A percentile compares a stretch with the other conserved stretches of the same genome.
Evolutionary conservation across 2,329 filamentous ascomycete genomes (phyloP).

Genomic region (Fusarium heterosporum): DNA sequence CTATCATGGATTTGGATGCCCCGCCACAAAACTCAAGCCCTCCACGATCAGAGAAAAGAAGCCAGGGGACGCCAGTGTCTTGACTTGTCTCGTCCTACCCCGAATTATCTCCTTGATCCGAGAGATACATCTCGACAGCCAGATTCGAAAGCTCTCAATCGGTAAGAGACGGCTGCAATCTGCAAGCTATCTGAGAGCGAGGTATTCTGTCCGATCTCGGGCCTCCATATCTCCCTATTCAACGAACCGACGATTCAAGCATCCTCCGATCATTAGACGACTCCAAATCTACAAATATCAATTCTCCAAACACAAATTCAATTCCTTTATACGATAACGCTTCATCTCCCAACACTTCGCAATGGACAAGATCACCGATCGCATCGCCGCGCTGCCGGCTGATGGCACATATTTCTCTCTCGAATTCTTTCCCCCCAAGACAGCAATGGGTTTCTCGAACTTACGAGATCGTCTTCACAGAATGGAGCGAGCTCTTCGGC

Average conservation of each 20-base stretch:
- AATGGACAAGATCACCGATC: slow-evolving; percentile 93
- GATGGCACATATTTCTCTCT: slow-evolving; percentile 91
- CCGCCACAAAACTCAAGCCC: slow-evolving; percentile 48
- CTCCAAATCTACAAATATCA: neutral
- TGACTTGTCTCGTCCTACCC: slow-evolving; percentile 18
- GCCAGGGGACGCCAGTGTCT: slow-evolving; percentile 8
- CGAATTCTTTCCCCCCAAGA: slow-evolving; percentile 99
- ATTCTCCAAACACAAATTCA: neutral
- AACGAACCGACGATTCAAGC: slow-evolving; percentile 1
- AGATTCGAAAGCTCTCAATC: slow-evolving; percentile 8
- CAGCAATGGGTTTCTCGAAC: slow-evolving; percentile 93
- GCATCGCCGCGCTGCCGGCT: slow-evolving; percentile 88
- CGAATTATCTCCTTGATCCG: slow-evolving; percentile 37
- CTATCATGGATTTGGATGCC: slow-evolving; percentile 43
- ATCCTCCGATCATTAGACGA: slow-evolving; percentile 15
- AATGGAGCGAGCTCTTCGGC: slow-evolving; percentile 91
- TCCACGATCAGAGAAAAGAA: slow-evolving; percentile 29
- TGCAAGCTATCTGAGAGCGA: neutral
- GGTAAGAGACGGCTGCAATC: slow-evolving; percentile 15
- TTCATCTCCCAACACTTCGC: slow-evolving; percentile 9
- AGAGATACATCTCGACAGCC: slow-evolving; percentile 10
- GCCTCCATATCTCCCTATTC: slow-evolving; percentile 2
- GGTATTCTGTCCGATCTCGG: slow-evolving; percentile 12
- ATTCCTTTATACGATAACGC: neutral
- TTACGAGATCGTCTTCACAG: slow-evolving; percentile 92